Evolutionary conservation across 1,284 basidiomycete genomes (phyloP), one percentile per base, ranked within the genome.

Genomic region (Trichosporon coremiiforme): DNA sequence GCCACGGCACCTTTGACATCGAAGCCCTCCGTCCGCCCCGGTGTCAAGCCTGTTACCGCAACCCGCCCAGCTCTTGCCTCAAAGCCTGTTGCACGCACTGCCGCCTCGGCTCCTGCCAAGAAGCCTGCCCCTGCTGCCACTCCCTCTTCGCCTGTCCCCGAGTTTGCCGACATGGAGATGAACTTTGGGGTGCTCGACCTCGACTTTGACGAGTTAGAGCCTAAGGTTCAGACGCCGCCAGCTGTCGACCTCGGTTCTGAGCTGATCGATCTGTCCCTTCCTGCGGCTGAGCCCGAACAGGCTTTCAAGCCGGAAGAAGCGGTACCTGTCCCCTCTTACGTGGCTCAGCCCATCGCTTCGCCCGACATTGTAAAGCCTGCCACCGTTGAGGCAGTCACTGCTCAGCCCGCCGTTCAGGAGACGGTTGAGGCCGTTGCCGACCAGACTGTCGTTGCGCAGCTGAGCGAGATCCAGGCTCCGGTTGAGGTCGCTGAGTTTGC

Each of bases 151-250:
- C 70, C 70, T 4, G 45, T 33, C 9, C 62, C 33, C n/a, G 57
- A 31, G 6, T 41, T 68, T 33, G 60, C 64, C n/a, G 57, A 55
- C 33, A 4, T 62, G 45, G 64, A 36, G 25, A 9, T 64, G 66
- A 45, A 71, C 55, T 50, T 68, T 60, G 68, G 69, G 20, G 66
- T 66, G 29, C 65, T 73, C 15, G 72, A 71, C 60, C 60, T 73
- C 41, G 68, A 69, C 35, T 20, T 64, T 35, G 62, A 66, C 29
- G 65, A 69, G 41, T 13, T 66, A 13, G 22, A 38, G 53, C 47
- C 47, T 15, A 35, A 66, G 20, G n/a, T 22, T 3, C 47, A 66
- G 63, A 29, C 36, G 5, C 36, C 53, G 35, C 35, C 35, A 12
- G 35, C 45, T n/a, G 29, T 20, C 25, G n/a, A 25, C 38, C 9